Conservation (phyloP, 2,329 filamentous ascomycete genomes). For the Xylaria polymorpha region DNA sequence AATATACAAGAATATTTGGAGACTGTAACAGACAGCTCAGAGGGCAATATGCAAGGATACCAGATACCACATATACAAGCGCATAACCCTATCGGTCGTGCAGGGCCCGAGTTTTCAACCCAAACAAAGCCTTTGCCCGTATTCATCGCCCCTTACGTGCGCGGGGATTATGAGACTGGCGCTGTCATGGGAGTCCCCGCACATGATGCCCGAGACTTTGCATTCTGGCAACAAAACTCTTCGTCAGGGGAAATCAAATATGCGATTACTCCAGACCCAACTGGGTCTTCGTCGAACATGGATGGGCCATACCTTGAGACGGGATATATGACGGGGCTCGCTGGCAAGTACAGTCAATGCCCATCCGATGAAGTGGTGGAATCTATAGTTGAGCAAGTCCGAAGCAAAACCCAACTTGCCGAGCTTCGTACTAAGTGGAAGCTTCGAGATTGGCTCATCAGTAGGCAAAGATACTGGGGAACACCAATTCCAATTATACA, state of each 20-base stretch:
- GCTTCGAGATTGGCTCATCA: constrained; percentile 89
- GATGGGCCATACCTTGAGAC: constrained; percentile 71
- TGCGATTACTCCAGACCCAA: constrained; percentile 68
- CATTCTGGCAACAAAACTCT: constrained; percentile 81
- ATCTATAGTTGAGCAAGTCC: constrained; percentile 68
- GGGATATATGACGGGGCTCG: constrained; percentile 74
- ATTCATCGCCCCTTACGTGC: constrained; percentile 85
- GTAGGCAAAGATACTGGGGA: constrained; percentile 93
- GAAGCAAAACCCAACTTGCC: constrained; percentile 66
- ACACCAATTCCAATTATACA: constrained; percentile 90
- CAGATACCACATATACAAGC: constrained; percentile 70
- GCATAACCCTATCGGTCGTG: constrained; percentile 72
- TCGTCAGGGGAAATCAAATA: constrained; percentile 68
- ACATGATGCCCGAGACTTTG: constrained; percentile 81
- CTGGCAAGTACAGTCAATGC: constrained; percentile 73
- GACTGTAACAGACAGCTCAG: constrained; percentile 65
- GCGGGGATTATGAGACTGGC: constrained; percentile 86
- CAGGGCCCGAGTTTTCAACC: constrained; percentile 61
- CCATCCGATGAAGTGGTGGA: constrained; percentile 71
- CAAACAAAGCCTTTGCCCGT: constrained; percentile 73
- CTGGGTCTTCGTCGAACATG: constrained; percentile 57
- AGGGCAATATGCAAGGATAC: constrained; percentile 74
- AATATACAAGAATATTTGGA: constrained; percentile 76
- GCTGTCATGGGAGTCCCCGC: constrained; percentile 93
- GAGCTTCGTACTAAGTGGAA: constrained; percentile 78